Evolutionary conservation across 345 rosid genomes (phyloP), one percentile per base, ranked within the genome.

Genomic region (Cardamine resedifolia): DNA sequence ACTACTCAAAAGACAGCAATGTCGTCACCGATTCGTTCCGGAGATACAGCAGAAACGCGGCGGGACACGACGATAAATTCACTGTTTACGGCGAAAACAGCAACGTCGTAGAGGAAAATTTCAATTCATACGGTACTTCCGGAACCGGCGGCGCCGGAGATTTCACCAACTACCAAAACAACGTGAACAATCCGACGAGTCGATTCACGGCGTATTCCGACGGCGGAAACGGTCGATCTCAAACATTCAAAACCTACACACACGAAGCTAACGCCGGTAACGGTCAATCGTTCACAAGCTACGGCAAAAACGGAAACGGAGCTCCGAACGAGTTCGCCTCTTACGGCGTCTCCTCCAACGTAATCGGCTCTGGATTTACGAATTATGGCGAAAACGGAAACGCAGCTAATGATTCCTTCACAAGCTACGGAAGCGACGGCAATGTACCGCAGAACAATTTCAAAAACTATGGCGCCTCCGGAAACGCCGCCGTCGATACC

Each of bases 241-340:
- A 94, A 52, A 14, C 73, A 0, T 94, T 94, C 85, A 58, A 80
- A 4, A 24, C 61, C 12, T 94, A 94, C 78, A 70, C 86, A 0
- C 72, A 58, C 39, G 24, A 78, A 0, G 68, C 91, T 16, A 94
- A 94, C 71, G 58, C 95, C 56, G 97, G 97, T 0, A 2, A 38
- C 26, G 83, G 77, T 11, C 84, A 89, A 52, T 56, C 77, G 0
- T 94, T 94, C 57, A 52, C 82, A 0, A 84, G 83, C 47, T 94
- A 94, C 62, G 90, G 96, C 20, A 89, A 86, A 81, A 78, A 85
- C 67, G 91, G 88, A 9, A 89, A 85, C 52, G 88, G 90, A 14
- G 43, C 39, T 3, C 87, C 91, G 1, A 84, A 79, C 49, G 89
- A 66, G 3, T 94, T 94, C 74, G 52, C 69, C 0, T 62, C 83